phyloP scores from a whole-genome alignment of 2,329 filamentous ascomycete genomes.

The Drechslerella dactyloides region DNA sequence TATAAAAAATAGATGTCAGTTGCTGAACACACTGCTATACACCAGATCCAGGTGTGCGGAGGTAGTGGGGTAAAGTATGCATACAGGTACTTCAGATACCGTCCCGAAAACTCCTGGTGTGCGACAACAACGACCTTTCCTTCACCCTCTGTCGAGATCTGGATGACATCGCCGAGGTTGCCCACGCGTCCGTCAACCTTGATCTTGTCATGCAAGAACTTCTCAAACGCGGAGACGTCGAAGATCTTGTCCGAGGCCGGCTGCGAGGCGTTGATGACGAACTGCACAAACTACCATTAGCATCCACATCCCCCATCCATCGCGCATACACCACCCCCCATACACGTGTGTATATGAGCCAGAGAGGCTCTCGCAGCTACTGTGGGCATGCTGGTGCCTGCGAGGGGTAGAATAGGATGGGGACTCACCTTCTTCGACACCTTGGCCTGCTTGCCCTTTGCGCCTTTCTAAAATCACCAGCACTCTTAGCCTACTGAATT shows the following conservation, averaged over 20 bases:
- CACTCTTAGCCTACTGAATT: constrained; percentile 95
- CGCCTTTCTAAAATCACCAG: constrained; percentile 65
- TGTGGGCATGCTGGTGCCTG: constrained; percentile 11
- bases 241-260: constrained; percentile 99
- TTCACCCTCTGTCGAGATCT: constrained; percentile 88
- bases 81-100: constrained; percentile 99
- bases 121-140: constrained; percentile 98
- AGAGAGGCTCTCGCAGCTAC: neutral
- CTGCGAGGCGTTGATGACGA: constrained; percentile 99
- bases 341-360: neutral
- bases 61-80: constrained; percentile 59
- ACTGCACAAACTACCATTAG: constrained; percentile 64
- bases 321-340: neutral
- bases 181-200: constrained; percentile 98
- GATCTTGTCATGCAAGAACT: constrained; percentile 99
- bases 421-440: constrained; percentile 77
- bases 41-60: neutral
- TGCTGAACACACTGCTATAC: constrained; percentile 1
- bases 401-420: constrained; percentile 24
- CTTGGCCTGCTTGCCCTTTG: constrained; percentile 72
- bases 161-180: constrained; percentile 93
- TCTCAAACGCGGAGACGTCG: constrained; percentile 97
- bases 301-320: constrained; percentile 6
- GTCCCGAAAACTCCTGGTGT: constrained; percentile 96
- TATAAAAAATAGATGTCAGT: constrained; percentile 52